Evolutionary conservation across 176 grass and related monocot species (phyloP).

Genomic region (Triticum turgidum): DNA sequence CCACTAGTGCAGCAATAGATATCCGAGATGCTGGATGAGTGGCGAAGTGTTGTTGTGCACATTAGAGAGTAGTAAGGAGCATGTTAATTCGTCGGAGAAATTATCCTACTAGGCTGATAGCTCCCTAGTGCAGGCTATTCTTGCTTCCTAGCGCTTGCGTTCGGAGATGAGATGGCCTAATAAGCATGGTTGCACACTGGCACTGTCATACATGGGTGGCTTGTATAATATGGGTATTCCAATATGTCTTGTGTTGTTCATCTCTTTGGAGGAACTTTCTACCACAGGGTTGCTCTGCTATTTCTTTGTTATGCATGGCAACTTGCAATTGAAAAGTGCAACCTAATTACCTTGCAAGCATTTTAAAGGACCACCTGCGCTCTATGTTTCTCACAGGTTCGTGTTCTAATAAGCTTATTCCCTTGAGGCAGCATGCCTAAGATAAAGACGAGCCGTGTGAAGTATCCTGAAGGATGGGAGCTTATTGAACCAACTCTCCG

Average conservation of each 20-base stretch:
- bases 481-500: constrained; percentile 89
- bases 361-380: not conserved
- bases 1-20: not conserved
- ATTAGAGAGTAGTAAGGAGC: not conserved
- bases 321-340: not conserved
- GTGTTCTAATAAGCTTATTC: not conserved
- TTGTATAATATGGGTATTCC: not conserved
- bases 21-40: not conserved
- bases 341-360: not conserved
- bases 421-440: constrained; percentile 61
- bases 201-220: not conserved
- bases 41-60: not conserved
- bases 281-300: not conserved
- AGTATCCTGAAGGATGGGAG: constrained; percentile 97
- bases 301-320: not conserved
- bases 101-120: not conserved
- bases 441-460: constrained; percentile 93
- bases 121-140: not conserved
- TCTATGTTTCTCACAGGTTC: not conserved
- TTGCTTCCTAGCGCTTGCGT: not conserved
- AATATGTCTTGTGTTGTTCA: not conserved
- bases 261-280: not conserved
- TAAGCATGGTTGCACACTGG: not conserved
- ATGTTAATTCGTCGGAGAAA: not conserved
- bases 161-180: not conserved